Percentiles rank a stretch among this genome's conserved stretches.
Evolutionary conservation across 2,329 filamentous ascomycete genomes (phyloP).

Genomic region (Sporothrix euskadiensis): DNA sequence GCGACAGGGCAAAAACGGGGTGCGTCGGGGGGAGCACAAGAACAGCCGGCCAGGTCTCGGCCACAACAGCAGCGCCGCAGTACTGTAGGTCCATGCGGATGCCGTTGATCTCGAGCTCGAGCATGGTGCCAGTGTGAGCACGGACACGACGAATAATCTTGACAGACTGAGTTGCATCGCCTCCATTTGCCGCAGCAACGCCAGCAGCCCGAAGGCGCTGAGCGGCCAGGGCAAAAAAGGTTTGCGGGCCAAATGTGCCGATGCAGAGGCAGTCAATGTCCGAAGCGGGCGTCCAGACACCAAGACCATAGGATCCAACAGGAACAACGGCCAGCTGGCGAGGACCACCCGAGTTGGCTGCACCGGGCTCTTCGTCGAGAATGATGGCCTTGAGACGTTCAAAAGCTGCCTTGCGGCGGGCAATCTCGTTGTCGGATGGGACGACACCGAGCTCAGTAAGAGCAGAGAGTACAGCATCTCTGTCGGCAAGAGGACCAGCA

Average conservation of each 20-base stretch:
- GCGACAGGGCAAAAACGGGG: constrained; percentile 56
- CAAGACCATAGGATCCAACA: constrained; percentile 66
- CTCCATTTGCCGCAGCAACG: constrained; percentile 29
- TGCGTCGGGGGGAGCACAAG: constrained; percentile 53
- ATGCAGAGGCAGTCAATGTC: constrained; percentile 68
- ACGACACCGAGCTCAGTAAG: constrained; percentile 46
- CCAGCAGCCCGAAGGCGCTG: constrained; percentile 51
- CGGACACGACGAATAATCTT: constrained; percentile 59
- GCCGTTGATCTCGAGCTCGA: constrained; percentile 60
- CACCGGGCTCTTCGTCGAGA: not conserved
- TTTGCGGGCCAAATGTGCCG: constrained; percentile 59
- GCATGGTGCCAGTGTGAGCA: constrained; percentile 61
- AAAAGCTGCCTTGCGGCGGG: constrained; percentile 26
- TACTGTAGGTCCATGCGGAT: constrained; percentile 67
- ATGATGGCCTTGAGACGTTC: constrained; percentile 30
- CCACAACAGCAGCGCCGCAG: constrained; percentile 58
- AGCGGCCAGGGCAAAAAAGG: constrained; percentile 61
- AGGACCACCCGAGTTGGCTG: constrained; percentile 33
- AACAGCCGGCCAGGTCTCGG: constrained; percentile 54
- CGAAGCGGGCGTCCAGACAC: constrained; percentile 60
- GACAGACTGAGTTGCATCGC: constrained; percentile 40
- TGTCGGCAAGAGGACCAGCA: constrained; percentile 36
- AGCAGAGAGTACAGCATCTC: constrained; percentile 42
- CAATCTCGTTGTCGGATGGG: constrained; percentile 49
- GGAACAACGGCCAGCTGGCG: constrained; percentile 54